Evolutionary conservation across 179 eudicot species (phyloP).

Genomic region (Beta lomatogona): DNA sequence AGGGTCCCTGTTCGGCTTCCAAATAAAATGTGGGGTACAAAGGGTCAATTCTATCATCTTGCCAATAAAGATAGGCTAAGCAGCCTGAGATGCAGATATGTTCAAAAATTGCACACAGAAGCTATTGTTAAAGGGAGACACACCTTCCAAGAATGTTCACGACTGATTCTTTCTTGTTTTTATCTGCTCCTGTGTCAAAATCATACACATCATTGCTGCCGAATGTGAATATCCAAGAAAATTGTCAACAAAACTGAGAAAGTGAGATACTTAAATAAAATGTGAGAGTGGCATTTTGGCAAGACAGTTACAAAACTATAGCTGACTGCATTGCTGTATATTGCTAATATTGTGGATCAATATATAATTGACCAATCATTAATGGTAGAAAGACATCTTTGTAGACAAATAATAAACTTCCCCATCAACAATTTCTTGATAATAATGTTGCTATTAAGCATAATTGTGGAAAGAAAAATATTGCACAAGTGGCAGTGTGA

Average conservation of each 20-base stretch:
- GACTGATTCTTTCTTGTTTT: slow-evolving; percentile 88
- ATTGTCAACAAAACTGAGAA: slow-evolving; percentile 22
- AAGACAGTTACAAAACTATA: slow-evolving; percentile 7
- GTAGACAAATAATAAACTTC: not conserved
- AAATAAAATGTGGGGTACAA: slow-evolving; percentile 22
- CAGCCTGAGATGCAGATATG: not conserved
- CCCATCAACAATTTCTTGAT: not conserved
- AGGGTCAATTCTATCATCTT: slow-evolving; percentile 14
- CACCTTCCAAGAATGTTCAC: slow-evolving; percentile 84
- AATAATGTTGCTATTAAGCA: not conserved
- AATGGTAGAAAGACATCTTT: not conserved
- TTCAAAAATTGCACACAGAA: not conserved
- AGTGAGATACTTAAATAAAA: not conserved
- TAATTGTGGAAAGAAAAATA: not conserved
- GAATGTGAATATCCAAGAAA: slow-evolving; percentile 27
- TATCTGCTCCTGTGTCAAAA: slow-evolving; percentile 98
- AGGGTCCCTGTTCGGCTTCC: slow-evolving; percentile 82
- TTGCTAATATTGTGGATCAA: not conserved
- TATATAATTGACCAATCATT: not conserved
- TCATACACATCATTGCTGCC: slow-evolving; percentile 99
- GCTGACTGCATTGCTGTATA: not conserved
- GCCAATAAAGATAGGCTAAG: not conserved
- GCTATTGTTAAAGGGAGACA: not conserved
- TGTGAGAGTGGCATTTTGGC: not conserved
- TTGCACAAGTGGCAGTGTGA: not conserved